A percentile compares a stretch with the other conserved stretches of the same genome.
These are phyloP conservation scores for Moringa oleifera DNA, from an alignment of 345 rosid species.

Conservation along the genomic window DNA sequence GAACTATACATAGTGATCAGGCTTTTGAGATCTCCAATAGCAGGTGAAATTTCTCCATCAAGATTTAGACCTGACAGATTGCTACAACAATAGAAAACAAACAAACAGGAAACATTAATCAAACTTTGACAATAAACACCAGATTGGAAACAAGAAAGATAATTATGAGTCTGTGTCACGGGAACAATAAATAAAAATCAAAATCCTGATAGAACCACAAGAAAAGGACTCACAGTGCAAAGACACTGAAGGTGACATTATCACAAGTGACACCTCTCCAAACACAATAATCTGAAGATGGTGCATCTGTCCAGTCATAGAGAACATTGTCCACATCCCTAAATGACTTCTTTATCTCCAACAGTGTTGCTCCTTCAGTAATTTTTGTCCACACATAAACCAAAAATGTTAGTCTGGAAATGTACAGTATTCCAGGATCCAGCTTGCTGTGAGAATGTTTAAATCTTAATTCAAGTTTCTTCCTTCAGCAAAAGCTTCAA, in stretches of 20 bases:
- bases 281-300: constrained; percentile 76
- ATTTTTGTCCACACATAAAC: not conserved
- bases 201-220: not conserved
- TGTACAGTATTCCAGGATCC: no score
- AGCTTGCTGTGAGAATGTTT: no score
- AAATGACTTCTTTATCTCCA: constrained; percentile 94
- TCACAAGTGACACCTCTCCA: constrained; percentile 94
- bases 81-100: constrained; percentile 35
- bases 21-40: constrained; percentile 78
- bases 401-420: not conserved
- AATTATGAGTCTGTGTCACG: not conserved
- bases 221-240: constrained; percentile 62
- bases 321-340: constrained; percentile 86
- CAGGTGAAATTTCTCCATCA: constrained; percentile 89
- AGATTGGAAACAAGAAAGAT: not conserved
- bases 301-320: constrained; percentile 75
- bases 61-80: constrained; percentile 87
- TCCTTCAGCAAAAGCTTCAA: no score
- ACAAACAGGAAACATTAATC: constrained; percentile 1
- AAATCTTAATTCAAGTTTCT: not conserved
- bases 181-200: not conserved
- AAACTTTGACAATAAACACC: not conserved
- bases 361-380: constrained; percentile 53
- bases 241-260: constrained; percentile 73
- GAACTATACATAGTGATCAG: constrained; percentile 54